A percentile compares a stretch with the other conserved stretches of the same genome.
Conservation (phyloP, 441 rosid genomes). For the Syzygium syzygioides region DNA sequence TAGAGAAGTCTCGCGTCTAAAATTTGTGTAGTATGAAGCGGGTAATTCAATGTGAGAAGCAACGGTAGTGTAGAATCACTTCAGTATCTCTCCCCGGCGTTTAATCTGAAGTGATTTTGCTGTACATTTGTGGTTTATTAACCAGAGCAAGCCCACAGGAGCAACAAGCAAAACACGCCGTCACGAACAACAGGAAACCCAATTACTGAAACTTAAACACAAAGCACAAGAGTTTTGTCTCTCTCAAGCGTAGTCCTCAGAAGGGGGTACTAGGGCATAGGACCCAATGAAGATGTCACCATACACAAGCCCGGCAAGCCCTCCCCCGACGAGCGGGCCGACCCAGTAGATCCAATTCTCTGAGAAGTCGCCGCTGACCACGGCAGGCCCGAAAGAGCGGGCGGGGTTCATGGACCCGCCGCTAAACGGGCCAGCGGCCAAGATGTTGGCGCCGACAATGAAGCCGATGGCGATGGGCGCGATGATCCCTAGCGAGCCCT, state of each 20-base stretch:
- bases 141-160: background rate
- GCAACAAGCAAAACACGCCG: background rate
- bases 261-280: constrained; percentile 30
- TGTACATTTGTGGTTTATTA: background rate
- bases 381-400: constrained; percentile 84
- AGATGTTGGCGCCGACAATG: constrained; percentile 83
- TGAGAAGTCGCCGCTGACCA: constrained; percentile 64
- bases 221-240: background rate
- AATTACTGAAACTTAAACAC: background rate
- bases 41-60: background rate
- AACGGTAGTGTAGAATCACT: background rate
- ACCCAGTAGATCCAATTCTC: constrained; percentile 80
- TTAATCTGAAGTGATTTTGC: background rate
- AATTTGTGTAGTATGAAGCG: background rate
- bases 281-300: constrained; percentile 67
- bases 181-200: background rate
- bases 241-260: constrained; percentile 26
- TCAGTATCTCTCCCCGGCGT: background rate
- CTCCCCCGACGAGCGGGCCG: constrained; percentile 83
- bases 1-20: background rate
- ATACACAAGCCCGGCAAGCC: constrained; percentile 69
- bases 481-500: constrained; percentile 62
- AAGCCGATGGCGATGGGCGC: constrained; percentile 95
- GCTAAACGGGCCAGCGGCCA: constrained; percentile 89
- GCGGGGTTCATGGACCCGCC: constrained; percentile 98